Percentiles rank a stretch among this genome's conserved stretches.
These are phyloP conservation scores for Exophiala dermatitidis DNA, from an alignment of 2,329 filamentous ascomycete species.

Conservation along the genomic window DNA sequence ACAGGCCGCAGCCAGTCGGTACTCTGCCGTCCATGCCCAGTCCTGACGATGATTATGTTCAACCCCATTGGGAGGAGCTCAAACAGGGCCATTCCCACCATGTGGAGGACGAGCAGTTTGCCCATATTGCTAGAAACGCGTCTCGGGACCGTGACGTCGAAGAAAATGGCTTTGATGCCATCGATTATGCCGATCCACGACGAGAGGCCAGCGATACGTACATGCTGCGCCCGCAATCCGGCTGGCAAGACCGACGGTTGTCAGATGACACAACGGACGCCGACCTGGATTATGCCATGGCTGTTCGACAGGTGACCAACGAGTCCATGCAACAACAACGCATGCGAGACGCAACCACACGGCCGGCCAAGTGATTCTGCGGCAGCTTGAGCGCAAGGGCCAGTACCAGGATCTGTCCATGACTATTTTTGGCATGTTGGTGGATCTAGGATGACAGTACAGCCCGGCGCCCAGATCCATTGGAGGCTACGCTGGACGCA, in stretches of 20 bases:
- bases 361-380: slow-evolving; percentile 7
- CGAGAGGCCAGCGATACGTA: slow-evolving; percentile 21
- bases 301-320: slow-evolving; percentile 23
- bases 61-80: slow-evolving; percentile 16
- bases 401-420: too few relatives aligned
- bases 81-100: slow-evolving; percentile 13
- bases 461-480: too few relatives aligned
- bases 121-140: slow-evolving; percentile 17
- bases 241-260: slow-evolving; percentile 16
- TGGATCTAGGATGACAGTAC: too few relatives aligned
- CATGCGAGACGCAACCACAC: slow-evolving; percentile 14
- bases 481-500: too few relatives aligned
- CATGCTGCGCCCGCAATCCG: slow-evolving; percentile 13
- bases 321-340: slow-evolving; percentile 15
- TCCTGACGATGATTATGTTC: slow-evolving; percentile 16
- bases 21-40: slow-evolving; percentile 16
- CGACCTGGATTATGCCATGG: slow-evolving; percentile 25
- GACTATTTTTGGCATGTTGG: neutral
- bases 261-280: slow-evolving; percentile 22
- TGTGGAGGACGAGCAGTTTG: slow-evolving; percentile 15
- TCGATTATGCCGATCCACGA: slow-evolving; percentile 23
- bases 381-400: too few relatives aligned
- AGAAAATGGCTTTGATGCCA: slow-evolving; percentile 19
- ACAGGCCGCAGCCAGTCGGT: slow-evolving; percentile 13
- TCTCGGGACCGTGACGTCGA: slow-evolving; percentile 26